phyloP scores from a whole-genome alignment of 2,329 filamentous ascomycete genomes.

The Arthrobotrys pseudoclavata region DNA sequence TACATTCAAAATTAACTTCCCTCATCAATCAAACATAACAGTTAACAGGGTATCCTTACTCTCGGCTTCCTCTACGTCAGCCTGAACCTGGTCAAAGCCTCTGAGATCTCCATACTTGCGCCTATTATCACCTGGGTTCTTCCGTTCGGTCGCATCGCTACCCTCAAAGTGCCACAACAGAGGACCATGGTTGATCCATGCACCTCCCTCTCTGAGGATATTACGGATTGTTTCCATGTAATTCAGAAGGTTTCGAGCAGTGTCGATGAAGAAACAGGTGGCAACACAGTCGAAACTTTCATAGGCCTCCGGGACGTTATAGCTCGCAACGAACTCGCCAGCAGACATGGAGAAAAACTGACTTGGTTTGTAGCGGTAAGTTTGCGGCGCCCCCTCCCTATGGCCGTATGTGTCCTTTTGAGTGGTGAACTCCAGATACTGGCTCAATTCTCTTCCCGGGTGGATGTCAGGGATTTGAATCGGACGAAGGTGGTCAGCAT shows the following conservation, averaged over 20 bases:
- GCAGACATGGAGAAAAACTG: slow-evolving; percentile 86
- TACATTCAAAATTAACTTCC: slow-evolving; percentile 7
- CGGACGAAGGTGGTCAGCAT: slow-evolving; percentile 79
- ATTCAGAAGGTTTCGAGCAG: slow-evolving; percentile 89
- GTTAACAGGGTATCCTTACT: slow-evolving; percentile 47
- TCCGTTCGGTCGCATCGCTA: slow-evolving; percentile 72
- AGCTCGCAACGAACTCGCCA: slow-evolving; percentile 89
- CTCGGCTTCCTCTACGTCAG: slow-evolving; percentile 63
- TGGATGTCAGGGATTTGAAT: slow-evolving; percentile 86
- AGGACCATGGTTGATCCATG: slow-evolving; percentile 91
- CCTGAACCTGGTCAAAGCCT: slow-evolving; percentile 66
- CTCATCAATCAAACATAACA: not conserved
- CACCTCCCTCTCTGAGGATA: slow-evolving; percentile 81
- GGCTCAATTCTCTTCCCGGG: slow-evolving; percentile 72
- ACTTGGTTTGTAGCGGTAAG: slow-evolving; percentile 63
- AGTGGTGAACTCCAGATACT: slow-evolving; percentile 14
- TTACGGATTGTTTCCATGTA: slow-evolving; percentile 87
- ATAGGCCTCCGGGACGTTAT: slow-evolving; percentile 75
- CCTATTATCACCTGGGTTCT: slow-evolving; percentile 68
- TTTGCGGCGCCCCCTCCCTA: slow-evolving; percentile 52
- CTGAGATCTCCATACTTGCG: slow-evolving; percentile 65
- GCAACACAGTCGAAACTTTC: slow-evolving; percentile 83
- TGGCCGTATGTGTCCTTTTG: not conserved
- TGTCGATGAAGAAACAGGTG: slow-evolving; percentile 96
- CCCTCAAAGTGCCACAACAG: slow-evolving; percentile 96